Percentiles rank a stretch among this genome's conserved stretches.
Evolutionary conservation across 371 early-diverging fungal genomes (phyloP).

Genomic region (Mucor piriformis): DNA sequence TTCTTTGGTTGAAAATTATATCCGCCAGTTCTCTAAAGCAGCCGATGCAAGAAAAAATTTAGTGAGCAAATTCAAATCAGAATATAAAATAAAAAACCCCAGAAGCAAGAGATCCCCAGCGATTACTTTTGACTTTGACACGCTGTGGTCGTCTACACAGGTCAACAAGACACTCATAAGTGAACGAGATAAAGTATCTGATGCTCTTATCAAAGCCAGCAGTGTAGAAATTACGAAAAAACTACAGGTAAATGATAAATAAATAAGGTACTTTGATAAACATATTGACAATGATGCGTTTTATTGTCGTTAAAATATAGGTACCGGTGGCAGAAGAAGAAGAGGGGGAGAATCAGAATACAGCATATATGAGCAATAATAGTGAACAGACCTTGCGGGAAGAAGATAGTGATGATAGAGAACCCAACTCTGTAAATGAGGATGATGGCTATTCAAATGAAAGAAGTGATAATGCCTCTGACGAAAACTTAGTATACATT

Average conservation of each 20-base stretch:
- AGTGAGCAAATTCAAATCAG: slow-evolving; percentile 6
- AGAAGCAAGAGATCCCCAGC: slow-evolving; percentile 11
- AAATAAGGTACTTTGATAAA: slow-evolving; percentile 11
- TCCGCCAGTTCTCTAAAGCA: slow-evolving; percentile 13
- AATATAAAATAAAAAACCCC: slow-evolving; percentile 14
- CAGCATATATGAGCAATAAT: slow-evolving; percentile 11
- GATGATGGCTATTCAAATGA: slow-evolving; percentile 16
- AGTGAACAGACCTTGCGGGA: slow-evolving; percentile 17
- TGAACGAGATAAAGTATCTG: slow-evolving; percentile 16
- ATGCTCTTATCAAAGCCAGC: slow-evolving; percentile 13
- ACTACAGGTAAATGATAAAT: slow-evolving; percentile 15
- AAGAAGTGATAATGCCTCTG: slow-evolving; percentile 16
- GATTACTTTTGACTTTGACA: slow-evolving; percentile 5
- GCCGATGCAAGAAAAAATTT: slow-evolving; percentile 11
- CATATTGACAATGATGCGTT: slow-evolving; percentile 10
- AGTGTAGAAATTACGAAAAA: slow-evolving; percentile 16
- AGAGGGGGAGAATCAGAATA: slow-evolving; percentile 11
- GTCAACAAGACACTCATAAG: slow-evolving; percentile 12
- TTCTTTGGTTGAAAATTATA: slow-evolving; percentile 12
- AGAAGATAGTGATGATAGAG: slow-evolving; percentile 13
- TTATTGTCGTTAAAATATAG: slow-evolving; percentile 12
- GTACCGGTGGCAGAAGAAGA: slow-evolving; percentile 15
- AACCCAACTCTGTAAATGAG: slow-evolving; percentile 13
- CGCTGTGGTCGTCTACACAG: slow-evolving; percentile 16
- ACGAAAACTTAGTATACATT: slow-evolving; percentile 17